Conservation (phyloP, 805 yeast genomes). For the Candida glaebosa region DNA sequence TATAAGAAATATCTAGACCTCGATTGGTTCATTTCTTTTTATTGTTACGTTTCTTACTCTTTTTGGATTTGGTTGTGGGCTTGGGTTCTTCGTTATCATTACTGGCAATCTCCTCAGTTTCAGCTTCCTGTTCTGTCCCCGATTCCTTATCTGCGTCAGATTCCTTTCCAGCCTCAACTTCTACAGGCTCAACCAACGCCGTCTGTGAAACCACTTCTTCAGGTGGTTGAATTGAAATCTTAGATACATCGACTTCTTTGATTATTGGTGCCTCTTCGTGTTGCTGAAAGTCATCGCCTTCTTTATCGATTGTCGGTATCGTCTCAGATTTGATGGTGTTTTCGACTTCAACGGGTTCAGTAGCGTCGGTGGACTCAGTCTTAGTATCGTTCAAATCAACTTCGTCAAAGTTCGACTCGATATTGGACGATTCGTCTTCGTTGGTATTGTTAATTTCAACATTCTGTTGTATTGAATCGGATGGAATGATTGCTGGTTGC, state of each 20-base stretch:
- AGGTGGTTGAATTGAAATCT: constrained; percentile 1
- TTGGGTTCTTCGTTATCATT: neutral
- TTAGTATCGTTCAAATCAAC: constrained; percentile 3
- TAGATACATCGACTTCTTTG: constrained; percentile 3
- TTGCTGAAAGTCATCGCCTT: constrained; percentile 4
- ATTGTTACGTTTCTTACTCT: constrained; percentile 28
- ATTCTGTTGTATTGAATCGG: neutral
- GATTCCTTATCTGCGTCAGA: neutral
- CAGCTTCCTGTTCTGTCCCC: neutral
- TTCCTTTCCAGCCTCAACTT: constrained; percentile 6
- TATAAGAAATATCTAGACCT: constrained; percentile 9
- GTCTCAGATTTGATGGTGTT: neutral
- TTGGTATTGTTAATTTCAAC: neutral
- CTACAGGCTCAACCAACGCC: constrained; percentile 4
- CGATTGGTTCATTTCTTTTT: constrained; percentile 18
- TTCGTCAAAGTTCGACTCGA: neutral
- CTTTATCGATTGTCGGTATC: neutral
- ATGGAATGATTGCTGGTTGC: constrained; percentile 1
- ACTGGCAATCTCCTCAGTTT: neutral
- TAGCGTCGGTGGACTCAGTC: neutral
- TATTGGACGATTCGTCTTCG: neutral
- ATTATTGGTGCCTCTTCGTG: constrained; percentile 6
- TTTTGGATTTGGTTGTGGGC: constrained; percentile 10
- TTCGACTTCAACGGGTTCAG: neutral
- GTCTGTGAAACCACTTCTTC: neutral